Evolutionary conservation across 139 green algal species (phyloP).

Genomic region (Chlamydomonas urium): DNA sequence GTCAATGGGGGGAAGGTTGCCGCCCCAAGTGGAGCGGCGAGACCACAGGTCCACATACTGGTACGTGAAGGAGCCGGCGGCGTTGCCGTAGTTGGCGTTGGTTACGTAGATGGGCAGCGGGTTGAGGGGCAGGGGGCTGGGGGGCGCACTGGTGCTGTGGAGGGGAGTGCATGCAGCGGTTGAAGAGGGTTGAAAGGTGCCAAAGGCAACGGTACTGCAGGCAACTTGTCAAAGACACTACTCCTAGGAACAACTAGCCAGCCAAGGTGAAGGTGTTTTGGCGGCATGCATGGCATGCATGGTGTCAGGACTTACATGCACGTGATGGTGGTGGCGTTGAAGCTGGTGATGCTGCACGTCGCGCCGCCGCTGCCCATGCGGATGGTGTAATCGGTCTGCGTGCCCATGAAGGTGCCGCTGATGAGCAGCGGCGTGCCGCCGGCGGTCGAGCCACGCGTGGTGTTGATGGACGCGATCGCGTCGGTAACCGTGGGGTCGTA

Average conservation of each 20-base stretch:
- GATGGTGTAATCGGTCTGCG: not conserved
- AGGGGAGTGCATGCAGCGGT: not conserved
- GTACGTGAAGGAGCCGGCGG: constrained; percentile 9
- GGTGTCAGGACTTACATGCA: constrained; percentile 4
- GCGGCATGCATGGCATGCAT: constrained; percentile 14
- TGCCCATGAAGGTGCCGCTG: constrained; percentile 8
- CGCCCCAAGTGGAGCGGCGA: constrained; percentile 54
- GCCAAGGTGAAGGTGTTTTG: too few species aligned
- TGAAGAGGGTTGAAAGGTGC: not conserved
- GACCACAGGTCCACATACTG: constrained; percentile 62
- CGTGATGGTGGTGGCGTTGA: constrained; percentile 6
- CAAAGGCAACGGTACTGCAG: not conserved
- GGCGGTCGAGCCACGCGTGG: constrained; percentile 43
- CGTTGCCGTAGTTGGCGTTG: not conserved
- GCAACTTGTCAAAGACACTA: not conserved
- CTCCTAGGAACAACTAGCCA: too few species aligned
- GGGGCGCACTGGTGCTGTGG: not conserved
- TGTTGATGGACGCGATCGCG: constrained; percentile 21
- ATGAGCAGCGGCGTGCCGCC: constrained; percentile 23
- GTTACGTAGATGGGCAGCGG: constrained; percentile 8
- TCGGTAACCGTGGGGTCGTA: constrained; percentile 34
- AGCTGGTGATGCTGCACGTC: too few species aligned
- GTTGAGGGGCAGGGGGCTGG: not conserved
- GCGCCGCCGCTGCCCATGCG: not conserved
- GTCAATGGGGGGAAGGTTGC: constrained; percentile 38